phyloP scores from a whole-genome alignment of 176 grass and related monocot species.

The Carex cristatella region DNA sequence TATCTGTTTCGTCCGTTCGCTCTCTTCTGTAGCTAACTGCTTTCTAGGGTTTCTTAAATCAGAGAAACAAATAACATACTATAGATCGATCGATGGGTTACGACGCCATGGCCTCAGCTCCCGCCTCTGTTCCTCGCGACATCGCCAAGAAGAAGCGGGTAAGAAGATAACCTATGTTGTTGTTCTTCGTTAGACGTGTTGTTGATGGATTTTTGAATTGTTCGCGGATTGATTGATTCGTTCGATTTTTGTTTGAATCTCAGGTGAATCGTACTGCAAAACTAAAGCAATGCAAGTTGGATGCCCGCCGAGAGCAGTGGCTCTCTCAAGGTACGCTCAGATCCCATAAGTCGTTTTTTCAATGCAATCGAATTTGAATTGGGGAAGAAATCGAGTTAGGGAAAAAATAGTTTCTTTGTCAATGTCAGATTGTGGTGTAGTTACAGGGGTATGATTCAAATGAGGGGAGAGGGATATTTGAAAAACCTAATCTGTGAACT shows the following conservation, averaged over 20 bases:
- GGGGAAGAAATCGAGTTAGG: background rate
- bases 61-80: background rate
- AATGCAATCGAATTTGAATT: background rate
- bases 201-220: background rate
- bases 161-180: background rate
- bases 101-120: conserved; percentile 41
- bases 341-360: background rate
- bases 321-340: conserved; percentile 77
- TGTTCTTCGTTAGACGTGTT: background rate
- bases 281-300: conserved; percentile 95
- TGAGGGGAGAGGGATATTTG: background rate
- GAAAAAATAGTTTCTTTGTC: background rate
- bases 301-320: conserved; percentile 94
- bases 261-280: conserved; percentile 83
- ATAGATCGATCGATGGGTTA: conserved; percentile 40
- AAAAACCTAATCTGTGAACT: conserved; percentile 32
- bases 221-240: conserved; percentile 22
- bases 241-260: conserved; percentile 1
- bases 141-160: conserved; percentile 85
- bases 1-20: conserved; percentile 20
- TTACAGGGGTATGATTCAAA: background rate
- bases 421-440: background rate
- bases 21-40: background rate
- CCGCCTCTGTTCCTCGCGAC: conserved; percentile 36
- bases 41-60: conserved; percentile 20